phyloP scores from a whole-genome alignment of 441 rosid genomes.

The Adansonia grandidieri region DNA sequence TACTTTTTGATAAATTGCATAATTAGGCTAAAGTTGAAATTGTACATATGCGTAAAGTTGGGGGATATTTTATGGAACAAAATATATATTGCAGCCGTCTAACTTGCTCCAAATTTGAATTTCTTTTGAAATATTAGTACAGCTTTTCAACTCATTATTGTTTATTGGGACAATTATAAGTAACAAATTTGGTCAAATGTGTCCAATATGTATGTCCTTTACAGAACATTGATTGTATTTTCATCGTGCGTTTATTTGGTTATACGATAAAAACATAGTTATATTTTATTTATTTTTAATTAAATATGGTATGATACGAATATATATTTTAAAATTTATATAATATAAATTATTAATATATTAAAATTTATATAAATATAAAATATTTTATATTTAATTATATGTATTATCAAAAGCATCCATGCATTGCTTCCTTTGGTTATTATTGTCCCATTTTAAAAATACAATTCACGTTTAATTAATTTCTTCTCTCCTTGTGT shows the following conservation, averaged over 20 bases:
- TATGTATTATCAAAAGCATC: too few species aligned
- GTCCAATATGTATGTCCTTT: neutral
- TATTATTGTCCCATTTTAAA: too few species aligned
- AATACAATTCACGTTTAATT: too few species aligned
- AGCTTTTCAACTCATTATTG: slow-evolving; percentile 6
- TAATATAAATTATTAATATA: too few species aligned
- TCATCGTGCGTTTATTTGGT: neutral
- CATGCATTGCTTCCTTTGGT: too few species aligned
- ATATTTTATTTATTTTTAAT: neutral
- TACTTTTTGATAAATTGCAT: neutral
- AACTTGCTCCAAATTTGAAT: slow-evolving; percentile 11
- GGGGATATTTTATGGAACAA: slow-evolving; percentile 14
- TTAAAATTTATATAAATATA: too few species aligned
- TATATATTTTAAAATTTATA: too few species aligned
- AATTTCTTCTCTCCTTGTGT: neutral
- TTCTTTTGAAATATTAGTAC: neutral
- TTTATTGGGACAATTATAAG: neutral
- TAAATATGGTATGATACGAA: too few species aligned
- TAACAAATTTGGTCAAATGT: neutral
- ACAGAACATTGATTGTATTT: neutral
- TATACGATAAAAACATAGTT: neutral
- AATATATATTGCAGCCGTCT: neutral
- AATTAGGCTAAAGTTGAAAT: neutral
- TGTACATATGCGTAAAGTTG: neutral
- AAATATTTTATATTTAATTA: too few species aligned